A percentile compares a stretch with the other conserved stretches of the same genome.
phyloP scores from a whole-genome alignment of 768 basidiomycete genomes.

The Mrakia hoshinonis region DNA sequence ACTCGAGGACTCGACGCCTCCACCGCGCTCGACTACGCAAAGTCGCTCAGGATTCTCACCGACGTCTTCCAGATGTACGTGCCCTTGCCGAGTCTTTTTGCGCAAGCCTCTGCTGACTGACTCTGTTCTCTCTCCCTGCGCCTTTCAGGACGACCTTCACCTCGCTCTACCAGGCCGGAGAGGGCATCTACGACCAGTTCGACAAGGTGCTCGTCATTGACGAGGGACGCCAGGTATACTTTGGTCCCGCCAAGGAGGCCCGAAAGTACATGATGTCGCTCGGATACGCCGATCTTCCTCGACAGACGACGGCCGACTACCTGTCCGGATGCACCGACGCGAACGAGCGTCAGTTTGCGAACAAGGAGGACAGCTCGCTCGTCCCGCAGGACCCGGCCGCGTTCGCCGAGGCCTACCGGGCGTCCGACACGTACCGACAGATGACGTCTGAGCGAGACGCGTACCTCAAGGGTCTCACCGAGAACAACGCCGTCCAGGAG shows the following conservation, averaged over 20 bases:
- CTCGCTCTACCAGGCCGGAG: constrained; percentile 71
- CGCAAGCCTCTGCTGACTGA: not conserved
- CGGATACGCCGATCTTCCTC: constrained; percentile 59
- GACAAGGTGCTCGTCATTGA: constrained; percentile 77
- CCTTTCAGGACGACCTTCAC: constrained; percentile 52
- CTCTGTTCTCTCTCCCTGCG: not conserved
- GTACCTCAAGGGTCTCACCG: constrained; percentile 42
- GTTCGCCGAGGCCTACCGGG: constrained; percentile 56
- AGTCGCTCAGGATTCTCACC: constrained; percentile 68
- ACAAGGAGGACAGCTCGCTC: constrained; percentile 42
- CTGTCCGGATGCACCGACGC: constrained; percentile 59
- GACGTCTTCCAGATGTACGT: constrained; percentile 58
- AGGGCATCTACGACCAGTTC: constrained; percentile 52
- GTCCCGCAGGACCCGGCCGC: constrained; percentile 61
- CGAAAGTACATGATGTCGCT: constrained; percentile 65
- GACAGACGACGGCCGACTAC: constrained; percentile 79
- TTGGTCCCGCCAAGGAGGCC: constrained; percentile 58
- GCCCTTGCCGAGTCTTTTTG: constrained; percentile 38
- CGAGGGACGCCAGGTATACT: constrained; percentile 48
- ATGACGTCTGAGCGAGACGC: constrained; percentile 50
- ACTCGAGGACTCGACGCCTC: constrained; percentile 59
- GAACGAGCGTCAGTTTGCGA: constrained; percentile 72
- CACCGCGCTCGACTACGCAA: constrained; percentile 77
- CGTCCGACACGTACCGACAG: constrained; percentile 46
- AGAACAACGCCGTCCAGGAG: constrained; percentile 45